These are phyloP conservation scores for Thalassiosira ordinaria DNA, from an alignment of 352 stramenopile genomes.

Conservation along the genomic window DNA sequence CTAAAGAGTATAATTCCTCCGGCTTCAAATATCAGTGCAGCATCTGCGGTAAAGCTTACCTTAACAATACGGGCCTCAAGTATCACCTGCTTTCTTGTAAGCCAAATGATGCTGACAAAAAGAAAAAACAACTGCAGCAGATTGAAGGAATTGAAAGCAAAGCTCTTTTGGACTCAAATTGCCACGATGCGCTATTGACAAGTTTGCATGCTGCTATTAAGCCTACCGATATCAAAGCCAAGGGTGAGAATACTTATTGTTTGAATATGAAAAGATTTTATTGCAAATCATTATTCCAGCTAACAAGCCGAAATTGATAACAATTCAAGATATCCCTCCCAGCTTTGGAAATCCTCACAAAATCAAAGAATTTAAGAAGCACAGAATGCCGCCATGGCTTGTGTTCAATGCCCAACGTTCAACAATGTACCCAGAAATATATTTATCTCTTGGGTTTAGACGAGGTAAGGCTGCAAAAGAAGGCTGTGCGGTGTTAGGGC, in stretches of 20 bases:
- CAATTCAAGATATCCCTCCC: too few species aligned
- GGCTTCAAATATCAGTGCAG: slow-evolving; percentile 47
- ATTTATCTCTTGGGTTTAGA: slow-evolving; percentile 36
- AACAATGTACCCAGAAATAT: slow-evolving; percentile 53
- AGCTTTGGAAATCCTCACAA: slow-evolving; percentile 22
- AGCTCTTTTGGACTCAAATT: slow-evolving; percentile 10
- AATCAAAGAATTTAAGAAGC: slow-evolving; percentile 50
- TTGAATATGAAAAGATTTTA: too few species aligned
- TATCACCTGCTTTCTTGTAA: slow-evolving; percentile 61
- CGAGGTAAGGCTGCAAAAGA: too few species aligned
- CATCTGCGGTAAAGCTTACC: slow-evolving; percentile 63
- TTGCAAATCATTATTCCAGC: too few species aligned
- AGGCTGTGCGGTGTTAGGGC: too few species aligned
- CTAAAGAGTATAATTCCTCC: slow-evolving; percentile 47
- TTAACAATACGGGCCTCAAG: slow-evolving; percentile 14
- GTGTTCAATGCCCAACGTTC: slow-evolving; percentile 49
- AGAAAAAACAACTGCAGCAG: slow-evolving; percentile 12
- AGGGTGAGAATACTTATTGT: too few species aligned
- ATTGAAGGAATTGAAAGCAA: slow-evolving; percentile 29
- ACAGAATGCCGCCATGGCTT: slow-evolving; percentile 52
- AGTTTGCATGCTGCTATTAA: too few species aligned
- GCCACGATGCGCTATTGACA: slow-evolving; percentile 6
- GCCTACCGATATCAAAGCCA: too few species aligned
- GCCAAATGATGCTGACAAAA: slow-evolving; percentile 10
- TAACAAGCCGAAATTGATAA: too few species aligned